Evolutionary conservation across 2,329 filamentous ascomycete genomes (phyloP), one percentile per base, ranked within the genome.

Genomic region (Alternaria brassicae): DNA sequence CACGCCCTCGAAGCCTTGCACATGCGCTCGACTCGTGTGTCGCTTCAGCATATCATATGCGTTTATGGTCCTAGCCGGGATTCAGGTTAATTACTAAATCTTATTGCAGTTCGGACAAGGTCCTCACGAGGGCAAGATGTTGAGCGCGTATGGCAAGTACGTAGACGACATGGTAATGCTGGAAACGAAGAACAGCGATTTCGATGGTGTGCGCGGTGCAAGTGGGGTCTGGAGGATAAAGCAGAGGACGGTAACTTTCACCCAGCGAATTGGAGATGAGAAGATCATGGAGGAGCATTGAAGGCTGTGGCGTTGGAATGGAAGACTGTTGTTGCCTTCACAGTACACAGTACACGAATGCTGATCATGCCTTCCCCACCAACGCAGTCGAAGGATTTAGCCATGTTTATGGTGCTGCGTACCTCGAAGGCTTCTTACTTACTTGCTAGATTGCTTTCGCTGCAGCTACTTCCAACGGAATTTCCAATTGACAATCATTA

Each of bases 81-180:
- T 21, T 23, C 19, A 10, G 12, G 5, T 48, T 3, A 13, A 36
- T 19, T 44, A 42, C 45, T 51, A n/a, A 50, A 13, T 27, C 21
- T n/a, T 27, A n/a, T n/a, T 27, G n/a, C 21, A 59, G 56, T 79
- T 81, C 37, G 80, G 80, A 1, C 72, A 78, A 61, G 80, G 79
- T 0, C 77, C 76, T 25, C 80, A 80, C 66, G 69, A 74, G 40
- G 79, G 79, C 3, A 72, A 79, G 60, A 69, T 77, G 37, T 70
- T 81, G 2, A 78, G 76, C 25, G 79, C 80, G 15, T 81, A 78
- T 57, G 80, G 80, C 9, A 77, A 68, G 53, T 81, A 81, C 55
- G 62, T 73, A 4, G 80, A 81, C 58, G 68, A 74, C 36, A 60
- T 81, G 8, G 66, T 78, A 1, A 62, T 73, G 27, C 50, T 72